Base-by-base conservation (phyloP, 192 early-diverging fungal species). In the Coemansia sp. region DNA sequence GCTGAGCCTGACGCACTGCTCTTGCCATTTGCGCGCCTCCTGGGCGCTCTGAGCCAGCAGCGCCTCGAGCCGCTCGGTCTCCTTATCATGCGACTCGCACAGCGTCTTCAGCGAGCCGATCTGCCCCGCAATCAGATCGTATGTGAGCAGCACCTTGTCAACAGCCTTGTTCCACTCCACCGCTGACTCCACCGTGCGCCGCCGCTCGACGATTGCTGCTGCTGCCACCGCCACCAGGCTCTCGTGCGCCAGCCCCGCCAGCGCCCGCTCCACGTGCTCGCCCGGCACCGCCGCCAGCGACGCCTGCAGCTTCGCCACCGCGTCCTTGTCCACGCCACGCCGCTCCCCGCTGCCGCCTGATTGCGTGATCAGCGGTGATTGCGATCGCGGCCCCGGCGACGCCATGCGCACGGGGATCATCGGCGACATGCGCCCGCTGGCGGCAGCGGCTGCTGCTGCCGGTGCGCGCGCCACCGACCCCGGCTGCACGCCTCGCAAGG, bases 381-480 rank as follows among this genome's bases (percentile, higher is more conserved):
- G 70, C 41, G 73, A 65, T 21, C 70, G 69, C n/a, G 73, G 73
- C 1, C 41, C 27, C 14, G 75, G 70, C 42, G 79, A 66, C 40
- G 35, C 70, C 11, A 75, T 54, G 7, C 70, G 67, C 11, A 71
- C 72, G 4, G 53, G 16, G 48, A 33, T 68, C 78, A 75, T 65
- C 21, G 79, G 79, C 73, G 79, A 76, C 61, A 76, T 69, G 7
- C 72, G 70, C 27, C 74, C 79, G 35, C 59, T 67, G 40, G 37
- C 39, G 24, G 24, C 24, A 1, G 24, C 24, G 0, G 24, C 24
- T 27, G 24, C 24, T 27, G 24, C 24, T 27, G 17, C 57, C 39
- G 64, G n/a, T 24, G 39, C 51, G 19, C 59, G 46, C 24, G 21
- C 24, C 3, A 41, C 53, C 7, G 35, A 59, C 45, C 37, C 40